Conservation (phyloP, 495 filamentous ascomycete species). For the Hypomontagnella submonticulosa region DNA sequence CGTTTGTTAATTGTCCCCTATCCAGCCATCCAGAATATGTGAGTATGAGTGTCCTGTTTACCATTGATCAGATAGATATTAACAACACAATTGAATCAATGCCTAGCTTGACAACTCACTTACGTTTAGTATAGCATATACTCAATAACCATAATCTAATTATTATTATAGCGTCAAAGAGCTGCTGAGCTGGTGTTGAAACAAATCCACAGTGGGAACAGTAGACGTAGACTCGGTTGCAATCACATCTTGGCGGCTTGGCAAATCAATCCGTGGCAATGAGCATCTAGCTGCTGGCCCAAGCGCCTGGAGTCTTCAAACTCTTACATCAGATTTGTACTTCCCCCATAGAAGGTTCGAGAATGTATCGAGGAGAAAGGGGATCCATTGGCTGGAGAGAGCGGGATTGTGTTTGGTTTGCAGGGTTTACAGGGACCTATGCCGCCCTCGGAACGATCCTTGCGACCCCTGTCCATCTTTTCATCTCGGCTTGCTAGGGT, state of each 20-base stretch:
- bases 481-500: conserved; percentile 45
- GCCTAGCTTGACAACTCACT: conserved; percentile 17
- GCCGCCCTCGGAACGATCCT: conserved; percentile 49
- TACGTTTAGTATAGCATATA: conserved; percentile 27
- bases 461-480: conserved; percentile 36
- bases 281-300: conserved; percentile 34
- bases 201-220: conserved; percentile 35
- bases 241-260: conserved; percentile 43
- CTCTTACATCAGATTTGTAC: conserved; percentile 38
- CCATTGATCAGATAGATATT: not conserved
- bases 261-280: conserved; percentile 39
- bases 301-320: conserved; percentile 27
- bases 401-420: conserved; percentile 32
- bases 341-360: conserved; percentile 59
- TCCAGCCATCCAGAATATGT: conserved; percentile 4
- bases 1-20: conserved; percentile 7
- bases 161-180: conserved; percentile 36
- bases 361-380: conserved; percentile 47
- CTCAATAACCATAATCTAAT: conserved; percentile 30
- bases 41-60: conserved; percentile 21
- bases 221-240: conserved; percentile 36
- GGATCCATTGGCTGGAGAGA: conserved; percentile 33
- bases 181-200: conserved; percentile 35
- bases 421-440: conserved; percentile 40
- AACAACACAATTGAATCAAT: conserved; percentile 8